These are phyloP conservation scores for Polytrichum formosum DNA, from an alignment of 225 moss, liverwort and hornwort species.

Conservation along the genomic window DNA sequence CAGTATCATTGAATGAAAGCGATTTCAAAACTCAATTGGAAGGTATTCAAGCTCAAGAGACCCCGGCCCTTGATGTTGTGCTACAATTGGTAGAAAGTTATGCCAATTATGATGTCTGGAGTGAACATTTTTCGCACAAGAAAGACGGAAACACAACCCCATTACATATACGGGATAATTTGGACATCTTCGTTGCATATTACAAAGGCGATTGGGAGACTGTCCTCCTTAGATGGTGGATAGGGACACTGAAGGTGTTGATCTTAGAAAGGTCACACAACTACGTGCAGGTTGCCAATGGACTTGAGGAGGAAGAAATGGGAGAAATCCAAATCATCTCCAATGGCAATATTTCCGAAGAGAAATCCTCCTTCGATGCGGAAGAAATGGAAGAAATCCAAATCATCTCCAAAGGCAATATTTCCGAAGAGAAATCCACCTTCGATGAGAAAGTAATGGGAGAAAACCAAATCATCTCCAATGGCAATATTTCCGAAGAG, in stretches of 20 bases:
- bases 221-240: constrained; percentile 13
- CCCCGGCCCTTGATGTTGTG: background rate
- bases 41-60: constrained; percentile 9
- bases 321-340: background rate
- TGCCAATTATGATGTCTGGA: background rate
- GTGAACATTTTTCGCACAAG: background rate
- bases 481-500: too few species aligned
- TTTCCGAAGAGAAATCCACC: background rate
- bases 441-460: background rate
- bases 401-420: constrained; percentile 2
- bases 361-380: background rate
- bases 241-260: constrained; percentile 11
- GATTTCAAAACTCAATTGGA: background rate
- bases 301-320: background rate
- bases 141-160: background rate
- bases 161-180: background rate
- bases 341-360: background rate
- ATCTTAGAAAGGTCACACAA: constrained; percentile 4
- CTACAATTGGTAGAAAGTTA: background rate
- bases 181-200: constrained; percentile 10
- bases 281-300: background rate
- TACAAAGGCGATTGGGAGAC: constrained; percentile 6
- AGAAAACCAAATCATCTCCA: too few species aligned
- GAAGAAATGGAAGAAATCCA: background rate
- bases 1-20: constrained; percentile 1